A percentile compares a stretch with the other conserved stretches of the same genome.
Evolutionary conservation across 208 protist species (phyloP).

Genomic region (Acanthamoeba royreba): DNA sequence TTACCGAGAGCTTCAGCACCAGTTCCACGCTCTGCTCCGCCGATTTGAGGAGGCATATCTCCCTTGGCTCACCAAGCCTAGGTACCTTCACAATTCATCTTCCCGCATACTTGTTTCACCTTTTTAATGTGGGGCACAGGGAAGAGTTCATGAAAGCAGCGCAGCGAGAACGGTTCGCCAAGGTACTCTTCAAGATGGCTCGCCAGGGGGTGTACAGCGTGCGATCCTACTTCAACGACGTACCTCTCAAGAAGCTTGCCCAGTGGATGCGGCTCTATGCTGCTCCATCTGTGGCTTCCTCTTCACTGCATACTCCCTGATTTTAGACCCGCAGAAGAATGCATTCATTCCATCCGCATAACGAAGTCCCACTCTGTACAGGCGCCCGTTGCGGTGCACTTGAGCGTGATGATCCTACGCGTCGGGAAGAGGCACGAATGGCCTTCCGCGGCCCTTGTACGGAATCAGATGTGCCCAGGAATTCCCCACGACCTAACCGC

Average conservation of each 20-base stretch:
- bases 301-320: too few relatives aligned
- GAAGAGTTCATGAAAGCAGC: background rate
- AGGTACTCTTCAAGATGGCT: conserved; percentile 29
- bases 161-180: background rate
- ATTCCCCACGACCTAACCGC: too few relatives aligned
- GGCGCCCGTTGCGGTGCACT: too few relatives aligned
- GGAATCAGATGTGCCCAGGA: too few relatives aligned
- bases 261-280: background rate
- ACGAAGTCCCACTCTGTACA: too few relatives aligned
- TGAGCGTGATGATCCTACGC: too few relatives aligned
- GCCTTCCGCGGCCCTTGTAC: too few relatives aligned
- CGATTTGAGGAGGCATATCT: background rate
- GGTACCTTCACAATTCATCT: background rate
- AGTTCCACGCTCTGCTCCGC: background rate
- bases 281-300: too few relatives aligned
- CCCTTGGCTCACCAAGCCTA: background rate
- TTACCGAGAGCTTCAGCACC: background rate
- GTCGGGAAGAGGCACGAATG: too few relatives aligned
- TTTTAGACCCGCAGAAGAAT: too few relatives aligned
- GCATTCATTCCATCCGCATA: too few relatives aligned
- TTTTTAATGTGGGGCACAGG: background rate
- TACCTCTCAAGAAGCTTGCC: background rate
- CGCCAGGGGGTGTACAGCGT: background rate
- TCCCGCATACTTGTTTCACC: background rate
- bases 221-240: background rate